These are phyloP conservation scores for Oldenlandia corymbosa DNA, from an alignment of 257 asterid genomes.

Conservation along the genomic window DNA sequence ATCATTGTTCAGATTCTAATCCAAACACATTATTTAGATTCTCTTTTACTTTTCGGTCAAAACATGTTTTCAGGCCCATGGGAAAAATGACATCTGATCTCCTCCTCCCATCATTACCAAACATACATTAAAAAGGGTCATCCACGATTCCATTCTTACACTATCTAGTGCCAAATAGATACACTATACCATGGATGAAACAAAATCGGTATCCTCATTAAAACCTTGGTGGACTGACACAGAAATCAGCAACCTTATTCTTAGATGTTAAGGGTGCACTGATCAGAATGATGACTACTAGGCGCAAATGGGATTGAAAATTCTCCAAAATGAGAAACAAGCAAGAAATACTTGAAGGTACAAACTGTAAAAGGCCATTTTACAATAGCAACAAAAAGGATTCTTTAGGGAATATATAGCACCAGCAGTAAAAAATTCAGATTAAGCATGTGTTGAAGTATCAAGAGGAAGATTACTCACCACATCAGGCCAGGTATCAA, in stretches of 20 bases:
- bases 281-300: neutral
- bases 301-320: neutral
- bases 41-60: neutral
- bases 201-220: neutral
- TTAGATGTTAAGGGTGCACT: neutral
- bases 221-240: neutral
- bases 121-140: neutral
- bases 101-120: neutral
- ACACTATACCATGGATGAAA: neutral
- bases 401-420: neutral
- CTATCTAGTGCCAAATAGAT: neutral
- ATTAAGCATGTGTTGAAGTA: neutral
- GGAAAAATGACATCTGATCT: neutral
- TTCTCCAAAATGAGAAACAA: neutral
- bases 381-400: neutral
- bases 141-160: neutral
- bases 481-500: slow-evolving; percentile 85
- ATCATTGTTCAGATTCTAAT: neutral
- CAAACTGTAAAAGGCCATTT: neutral
- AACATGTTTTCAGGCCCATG: neutral
- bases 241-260: neutral
- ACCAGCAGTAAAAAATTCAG: neutral
- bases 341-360: neutral
- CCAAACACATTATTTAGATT: neutral
- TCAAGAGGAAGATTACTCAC: slow-evolving; percentile 36